Evolutionary conservation across 129 eudicot species (phyloP).

Genomic region (Pittosporum tobira): DNA sequence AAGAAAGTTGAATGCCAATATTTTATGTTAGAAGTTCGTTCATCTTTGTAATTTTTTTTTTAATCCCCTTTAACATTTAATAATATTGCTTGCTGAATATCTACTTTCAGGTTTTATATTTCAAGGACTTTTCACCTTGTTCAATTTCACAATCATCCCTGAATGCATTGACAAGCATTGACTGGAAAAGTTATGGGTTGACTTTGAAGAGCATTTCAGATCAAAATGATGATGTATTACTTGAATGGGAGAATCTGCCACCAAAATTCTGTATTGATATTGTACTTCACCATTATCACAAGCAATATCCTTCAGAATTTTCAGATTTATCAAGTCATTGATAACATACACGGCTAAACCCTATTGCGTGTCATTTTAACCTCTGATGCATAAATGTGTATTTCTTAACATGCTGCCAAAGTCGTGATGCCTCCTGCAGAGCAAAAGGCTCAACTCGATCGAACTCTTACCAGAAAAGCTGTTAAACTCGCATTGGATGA

Average conservation of each 20-base stretch:
- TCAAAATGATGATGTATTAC: slow-evolving; percentile 38
- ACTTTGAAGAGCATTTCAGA: slow-evolving; percentile 34
- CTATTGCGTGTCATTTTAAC: background rate
- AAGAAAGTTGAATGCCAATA: background rate
- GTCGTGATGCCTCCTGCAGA: slow-evolving; percentile 24
- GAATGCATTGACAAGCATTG: slow-evolving; percentile 49
- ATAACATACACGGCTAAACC: background rate
- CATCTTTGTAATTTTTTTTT: background rate
- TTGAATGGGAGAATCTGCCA: slow-evolving; percentile 89
- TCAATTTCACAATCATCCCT: slow-evolving; percentile 43
- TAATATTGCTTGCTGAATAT: slow-evolving; percentile 5
- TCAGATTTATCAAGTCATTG: background rate
- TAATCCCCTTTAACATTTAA: background rate
- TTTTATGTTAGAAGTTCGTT: background rate
- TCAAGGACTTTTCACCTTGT: slow-evolving; percentile 61
- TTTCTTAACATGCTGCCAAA: slow-evolving; percentile 52
- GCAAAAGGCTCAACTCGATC: slow-evolving; percentile 22
- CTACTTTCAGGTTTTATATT: slow-evolving; percentile 62
- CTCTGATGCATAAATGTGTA: slow-evolving; percentile 3
- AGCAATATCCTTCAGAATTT: slow-evolving; percentile 51
- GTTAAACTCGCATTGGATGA: slow-evolving; percentile 60
- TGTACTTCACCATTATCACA: slow-evolving; percentile 56
- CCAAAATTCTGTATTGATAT: slow-evolving; percentile 52
- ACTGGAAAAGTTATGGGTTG: slow-evolving; percentile 73
- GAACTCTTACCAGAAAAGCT: slow-evolving; percentile 52